Evolutionary conservation across 306 rosid genomes (phyloP).

Genomic region (Coriaria nepalensis): DNA sequence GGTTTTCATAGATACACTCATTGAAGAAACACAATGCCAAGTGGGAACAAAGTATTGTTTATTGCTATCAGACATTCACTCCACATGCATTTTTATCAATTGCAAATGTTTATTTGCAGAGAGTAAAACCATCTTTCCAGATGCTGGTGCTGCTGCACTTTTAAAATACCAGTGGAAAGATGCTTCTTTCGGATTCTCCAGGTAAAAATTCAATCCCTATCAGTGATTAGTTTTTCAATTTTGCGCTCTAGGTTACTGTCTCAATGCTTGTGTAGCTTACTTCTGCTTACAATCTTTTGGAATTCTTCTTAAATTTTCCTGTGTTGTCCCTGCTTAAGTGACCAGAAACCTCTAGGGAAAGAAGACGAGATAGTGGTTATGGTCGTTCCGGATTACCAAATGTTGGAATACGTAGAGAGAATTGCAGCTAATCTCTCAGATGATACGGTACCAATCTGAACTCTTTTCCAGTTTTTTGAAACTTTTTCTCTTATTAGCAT

Average conservation of each 20-base stretch:
- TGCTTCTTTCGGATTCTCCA: conserved; percentile 68
- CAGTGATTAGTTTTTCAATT: background rate
- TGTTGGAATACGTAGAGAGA: conserved; percentile 77
- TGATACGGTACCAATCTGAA: conserved; percentile 52
- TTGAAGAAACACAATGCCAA: conserved; percentile 48
- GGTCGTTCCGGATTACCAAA: conserved; percentile 93
- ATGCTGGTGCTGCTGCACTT: conserved; percentile 97
- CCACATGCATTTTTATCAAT: background rate
- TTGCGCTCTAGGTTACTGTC: background rate
- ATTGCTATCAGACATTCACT: too few species aligned
- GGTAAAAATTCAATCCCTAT: conserved; percentile 29
- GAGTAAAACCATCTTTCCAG: conserved; percentile 89
- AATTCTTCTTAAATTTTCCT: conserved; percentile 7
- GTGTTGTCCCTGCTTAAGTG: conserved; percentile 67
- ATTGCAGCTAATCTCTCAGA: conserved; percentile 70
- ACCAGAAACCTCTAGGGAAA: conserved; percentile 63
- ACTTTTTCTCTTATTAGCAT: background rate
- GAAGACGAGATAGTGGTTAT: conserved; percentile 90
- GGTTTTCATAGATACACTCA: conserved; percentile 66
- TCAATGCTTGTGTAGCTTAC: background rate
- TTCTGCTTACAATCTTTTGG: background rate
- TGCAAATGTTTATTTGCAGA: conserved; percentile 35
- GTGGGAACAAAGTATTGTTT: conserved; percentile 6
- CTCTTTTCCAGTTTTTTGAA: conserved; percentile 9
- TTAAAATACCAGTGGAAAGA: conserved; percentile 76